Percentiles rank a stretch among this genome's conserved stretches.
phyloP scores from a whole-genome alignment of 352 stramenopile genomes.

The Thalassiosira delicatula region DNA sequence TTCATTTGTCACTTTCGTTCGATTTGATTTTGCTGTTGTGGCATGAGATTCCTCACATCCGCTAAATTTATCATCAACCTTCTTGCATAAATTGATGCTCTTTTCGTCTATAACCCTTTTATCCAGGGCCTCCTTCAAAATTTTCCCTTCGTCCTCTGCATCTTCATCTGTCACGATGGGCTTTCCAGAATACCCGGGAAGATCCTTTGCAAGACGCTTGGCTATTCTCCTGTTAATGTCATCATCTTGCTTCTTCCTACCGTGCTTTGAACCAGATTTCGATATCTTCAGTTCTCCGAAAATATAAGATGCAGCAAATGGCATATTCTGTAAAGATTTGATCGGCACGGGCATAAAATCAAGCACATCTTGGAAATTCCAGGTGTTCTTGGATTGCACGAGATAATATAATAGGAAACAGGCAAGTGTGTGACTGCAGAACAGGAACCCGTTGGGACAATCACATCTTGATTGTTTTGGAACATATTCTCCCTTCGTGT shows the following conservation, averaged over 20 bases:
- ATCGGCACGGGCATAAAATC: too few relatives aligned
- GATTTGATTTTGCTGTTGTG: neutral
- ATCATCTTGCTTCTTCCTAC: neutral
- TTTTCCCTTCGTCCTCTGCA: neutral
- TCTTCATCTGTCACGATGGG: neutral
- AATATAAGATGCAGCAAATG: neutral
- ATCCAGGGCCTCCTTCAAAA: neutral
- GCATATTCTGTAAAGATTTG: constrained; percentile 8
- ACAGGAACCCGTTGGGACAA: constrained; percentile 22
- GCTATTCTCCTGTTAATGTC: neutral
- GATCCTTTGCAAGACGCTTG: too few relatives aligned
- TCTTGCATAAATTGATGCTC: neutral
- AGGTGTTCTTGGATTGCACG: neutral
- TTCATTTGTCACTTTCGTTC: neutral
- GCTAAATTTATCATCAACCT: neutral
- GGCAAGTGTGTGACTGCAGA: constrained; percentile 22
- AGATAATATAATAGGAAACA: neutral
- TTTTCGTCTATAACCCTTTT: neutral
- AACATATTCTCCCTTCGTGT: too few relatives aligned
- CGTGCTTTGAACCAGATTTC: neutral
- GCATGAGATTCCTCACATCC: neutral
- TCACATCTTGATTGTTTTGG: constrained; percentile 16
- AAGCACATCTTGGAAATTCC: constrained; percentile 12
- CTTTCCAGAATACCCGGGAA: neutral
- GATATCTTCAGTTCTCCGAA: neutral